Conservation (phyloP, 208 protist genomes). For the Trypanosoma platydactyli region DNA sequence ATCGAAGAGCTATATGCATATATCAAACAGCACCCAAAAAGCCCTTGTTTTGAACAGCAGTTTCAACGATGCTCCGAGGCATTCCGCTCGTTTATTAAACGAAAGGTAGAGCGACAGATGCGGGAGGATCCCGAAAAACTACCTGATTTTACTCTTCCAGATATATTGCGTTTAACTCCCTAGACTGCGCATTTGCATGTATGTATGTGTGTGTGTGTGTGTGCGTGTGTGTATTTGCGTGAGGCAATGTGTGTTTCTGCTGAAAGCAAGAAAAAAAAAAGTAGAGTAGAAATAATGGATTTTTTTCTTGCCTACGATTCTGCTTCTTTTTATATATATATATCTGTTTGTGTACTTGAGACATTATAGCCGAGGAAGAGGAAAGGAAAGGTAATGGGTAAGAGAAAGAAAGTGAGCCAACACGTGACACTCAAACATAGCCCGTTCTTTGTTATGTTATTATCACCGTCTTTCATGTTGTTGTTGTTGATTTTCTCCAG, state of each 20-base stretch:
- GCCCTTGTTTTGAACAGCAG: conserved; percentile 64
- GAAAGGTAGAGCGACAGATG: conserved; percentile 72
- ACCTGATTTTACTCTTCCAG: conserved; percentile 43
- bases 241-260: too few species aligned
- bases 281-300: not conserved
- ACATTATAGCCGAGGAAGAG: not conserved
- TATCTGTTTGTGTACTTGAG: not conserved
- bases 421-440: not conserved
- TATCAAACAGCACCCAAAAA: conserved; percentile 37
- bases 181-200: not conserved
- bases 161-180: conserved; percentile 35
- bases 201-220: not conserved
- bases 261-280: too few species aligned
- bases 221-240: not conserved
- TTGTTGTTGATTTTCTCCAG: too few species aligned
- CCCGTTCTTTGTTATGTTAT: not conserved
- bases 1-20: conserved; percentile 80
- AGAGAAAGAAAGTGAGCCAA: not conserved
- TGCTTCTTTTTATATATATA: conserved; percentile 6
- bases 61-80: conserved; percentile 82
- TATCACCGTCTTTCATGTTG: not conserved
- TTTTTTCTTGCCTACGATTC: not conserved
- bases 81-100: conserved; percentile 84
- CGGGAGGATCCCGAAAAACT: conserved; percentile 45
- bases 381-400: conserved; percentile 10